Evolutionary conservation across 2,329 filamentous ascomycete species (phyloP).

Genomic region (Penicillium sp.): DNA sequence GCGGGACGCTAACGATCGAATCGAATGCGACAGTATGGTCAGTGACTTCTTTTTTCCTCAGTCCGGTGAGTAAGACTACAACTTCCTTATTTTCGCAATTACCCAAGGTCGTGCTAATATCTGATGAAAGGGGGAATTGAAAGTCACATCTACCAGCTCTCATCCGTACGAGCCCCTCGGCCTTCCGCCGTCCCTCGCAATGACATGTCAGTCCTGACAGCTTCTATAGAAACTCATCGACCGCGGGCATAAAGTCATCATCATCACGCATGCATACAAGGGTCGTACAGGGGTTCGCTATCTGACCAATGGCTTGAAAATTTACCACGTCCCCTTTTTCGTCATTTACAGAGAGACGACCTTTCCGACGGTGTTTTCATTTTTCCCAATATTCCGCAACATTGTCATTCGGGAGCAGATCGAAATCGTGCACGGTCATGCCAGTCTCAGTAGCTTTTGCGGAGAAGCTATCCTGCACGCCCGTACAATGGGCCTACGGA

Average conservation of each 20-base stretch:
- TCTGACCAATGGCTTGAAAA: slow-evolving; percentile 94
- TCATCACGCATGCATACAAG: slow-evolving; percentile 92
- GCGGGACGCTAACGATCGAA: neutral
- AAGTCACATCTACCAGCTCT: slow-evolving; percentile 97
- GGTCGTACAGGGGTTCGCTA: slow-evolving; percentile 89
- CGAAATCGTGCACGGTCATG: slow-evolving; percentile 97
- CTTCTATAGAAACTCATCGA: slow-evolving; percentile 74
- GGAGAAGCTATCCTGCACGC: slow-evolving; percentile 93
- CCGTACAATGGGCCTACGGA: slow-evolving; percentile 89
- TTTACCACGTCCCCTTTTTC: slow-evolving; percentile 95
- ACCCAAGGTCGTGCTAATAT: slow-evolving; percentile 9
- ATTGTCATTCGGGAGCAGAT: slow-evolving; percentile 92
- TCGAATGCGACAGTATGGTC: slow-evolving; percentile 61
- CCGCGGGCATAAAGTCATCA: slow-evolving; percentile 93
- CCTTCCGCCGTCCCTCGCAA: neutral
- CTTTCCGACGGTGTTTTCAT: slow-evolving; percentile 96
- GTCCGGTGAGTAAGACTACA: slow-evolving; percentile 50
- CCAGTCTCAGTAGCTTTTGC: slow-evolving; percentile 83
- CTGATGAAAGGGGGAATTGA: slow-evolving; percentile 66
- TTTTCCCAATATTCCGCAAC: slow-evolving; percentile 95
- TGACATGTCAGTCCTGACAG: slow-evolving; percentile 5
- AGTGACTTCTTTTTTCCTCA: slow-evolving; percentile 99
- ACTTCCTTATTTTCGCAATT: neutral
- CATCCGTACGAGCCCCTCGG: slow-evolving; percentile 50
- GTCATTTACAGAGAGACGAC: slow-evolving; percentile 91